Conservation (phyloP, 2,329 filamentous ascomycete species). For the Calonectria pteridis region DNA sequence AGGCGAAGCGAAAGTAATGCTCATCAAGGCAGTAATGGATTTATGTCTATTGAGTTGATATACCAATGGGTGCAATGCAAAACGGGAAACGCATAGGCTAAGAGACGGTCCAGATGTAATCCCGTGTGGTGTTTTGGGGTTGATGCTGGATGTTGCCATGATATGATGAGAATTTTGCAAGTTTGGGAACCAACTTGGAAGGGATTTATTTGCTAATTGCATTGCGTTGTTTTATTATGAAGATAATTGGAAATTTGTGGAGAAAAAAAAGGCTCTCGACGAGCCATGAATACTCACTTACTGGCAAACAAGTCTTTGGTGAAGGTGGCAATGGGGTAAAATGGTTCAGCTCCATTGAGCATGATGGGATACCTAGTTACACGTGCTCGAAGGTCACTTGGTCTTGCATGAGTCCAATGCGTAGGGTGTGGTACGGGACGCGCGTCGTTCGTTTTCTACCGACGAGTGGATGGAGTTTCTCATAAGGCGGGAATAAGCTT, state of each 20-base stretch:
- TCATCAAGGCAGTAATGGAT: conserved; percentile 16
- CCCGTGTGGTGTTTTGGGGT: conserved; percentile 44
- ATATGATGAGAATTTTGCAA: conserved; percentile 35
- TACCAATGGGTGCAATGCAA: conserved; percentile 43
- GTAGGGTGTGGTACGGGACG: conserved; percentile 12
- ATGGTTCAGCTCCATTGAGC: not conserved
- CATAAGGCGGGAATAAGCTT: conserved; percentile 14
- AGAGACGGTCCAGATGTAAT: conserved; percentile 30
- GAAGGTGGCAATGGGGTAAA: not conserved
- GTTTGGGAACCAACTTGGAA: conserved; percentile 34
- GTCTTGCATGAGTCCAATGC: not conserved
- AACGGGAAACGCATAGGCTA: conserved; percentile 33
- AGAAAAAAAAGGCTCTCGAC: conserved; percentile 30
- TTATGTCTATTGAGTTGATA: conserved; percentile 42
- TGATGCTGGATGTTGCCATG: conserved; percentile 38
- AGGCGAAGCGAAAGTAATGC: conserved; percentile 65
- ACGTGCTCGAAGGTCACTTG: not conserved
- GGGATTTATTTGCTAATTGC: conserved; percentile 36
- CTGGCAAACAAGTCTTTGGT: not conserved
- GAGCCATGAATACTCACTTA: conserved; percentile 7
- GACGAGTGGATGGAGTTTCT: not conserved
- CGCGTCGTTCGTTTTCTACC: conserved; percentile 9
- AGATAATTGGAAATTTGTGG: conserved; percentile 27
- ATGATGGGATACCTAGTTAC: not conserved
- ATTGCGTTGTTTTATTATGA: conserved; percentile 37